Conservation (phyloP, 805 yeast genomes). For the Suhomyces faveliae region DNA sequence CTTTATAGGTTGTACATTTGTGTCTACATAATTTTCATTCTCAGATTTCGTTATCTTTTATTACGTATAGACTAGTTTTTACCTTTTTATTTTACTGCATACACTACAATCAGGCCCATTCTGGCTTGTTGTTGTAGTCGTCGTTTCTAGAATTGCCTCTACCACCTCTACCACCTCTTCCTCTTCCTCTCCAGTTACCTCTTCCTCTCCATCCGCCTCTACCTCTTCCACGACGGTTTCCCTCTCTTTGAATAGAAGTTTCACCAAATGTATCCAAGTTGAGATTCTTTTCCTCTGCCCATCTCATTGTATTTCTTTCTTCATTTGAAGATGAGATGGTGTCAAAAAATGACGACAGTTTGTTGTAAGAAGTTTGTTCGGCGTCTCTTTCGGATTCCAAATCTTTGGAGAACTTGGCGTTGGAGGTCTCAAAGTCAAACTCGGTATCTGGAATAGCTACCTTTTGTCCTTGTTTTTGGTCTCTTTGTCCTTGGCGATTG, state of each 20-base stretch:
- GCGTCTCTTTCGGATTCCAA: slow-evolving; percentile 35
- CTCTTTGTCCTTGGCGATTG: slow-evolving; percentile 9
- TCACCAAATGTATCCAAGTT: slow-evolving; percentile 87
- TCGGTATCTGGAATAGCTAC: slow-evolving; percentile 50
- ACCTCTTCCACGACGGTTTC: slow-evolving; percentile 31
- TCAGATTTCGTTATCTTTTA: background rate
- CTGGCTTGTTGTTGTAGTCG: slow-evolving; percentile 17
- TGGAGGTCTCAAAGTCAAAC: slow-evolving; percentile 73
- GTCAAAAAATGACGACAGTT: slow-evolving; percentile 85
- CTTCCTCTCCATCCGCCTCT: slow-evolving; percentile 45
- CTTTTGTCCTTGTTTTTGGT: slow-evolving; percentile 14
- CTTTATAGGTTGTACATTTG: too few species aligned
- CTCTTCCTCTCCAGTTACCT: slow-evolving; percentile 25
- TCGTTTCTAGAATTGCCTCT: slow-evolving; percentile 21
- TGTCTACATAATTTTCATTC: too few species aligned
- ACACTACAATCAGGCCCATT: slow-evolving; percentile 16
- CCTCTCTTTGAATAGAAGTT: slow-evolving; percentile 42
- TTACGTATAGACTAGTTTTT: background rate
- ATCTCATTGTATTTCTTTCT: slow-evolving; percentile 51
- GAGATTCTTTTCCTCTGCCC: slow-evolving; percentile 70
- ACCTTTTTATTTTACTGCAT: background rate
- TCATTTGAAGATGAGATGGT: slow-evolving; percentile 68
- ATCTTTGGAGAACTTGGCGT: slow-evolving; percentile 66
- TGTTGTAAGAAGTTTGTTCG: slow-evolving; percentile 54
- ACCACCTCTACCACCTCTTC: slow-evolving; percentile 24